Percentiles rank a stretch among this genome's conserved stretches.
These are phyloP conservation scores for Talaromyces thailandensis DNA, from an alignment of 495 filamentous ascomycete genomes.

Conservation along the genomic window DNA sequence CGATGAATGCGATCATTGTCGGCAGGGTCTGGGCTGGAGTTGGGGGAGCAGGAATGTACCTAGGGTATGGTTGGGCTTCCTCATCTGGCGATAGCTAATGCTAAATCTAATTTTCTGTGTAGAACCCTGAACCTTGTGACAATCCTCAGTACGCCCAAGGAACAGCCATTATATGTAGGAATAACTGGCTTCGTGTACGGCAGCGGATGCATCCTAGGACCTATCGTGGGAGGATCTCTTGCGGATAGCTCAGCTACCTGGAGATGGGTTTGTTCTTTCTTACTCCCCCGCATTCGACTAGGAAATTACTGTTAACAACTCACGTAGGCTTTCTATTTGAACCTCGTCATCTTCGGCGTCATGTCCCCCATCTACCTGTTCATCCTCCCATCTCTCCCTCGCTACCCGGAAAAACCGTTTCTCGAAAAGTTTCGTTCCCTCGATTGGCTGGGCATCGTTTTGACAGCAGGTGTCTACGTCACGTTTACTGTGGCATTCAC, in stretches of 20 bases:
- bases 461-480: conserved; percentile 16
- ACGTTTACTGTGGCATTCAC: conserved; percentile 18
- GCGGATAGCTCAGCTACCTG: conserved; percentile 23
- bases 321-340: conserved; percentile 33
- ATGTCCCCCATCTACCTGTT: conserved; percentile 47
- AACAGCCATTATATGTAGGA: conserved; percentile 36
- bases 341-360: conserved; percentile 43
- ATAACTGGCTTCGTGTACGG: conserved; percentile 32
- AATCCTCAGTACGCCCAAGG: conserved; percentile 27
- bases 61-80: conserved; percentile 34
- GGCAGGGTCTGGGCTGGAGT: conserved; percentile 31
- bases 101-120: conserved; percentile 37
- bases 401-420: conserved; percentile 21
- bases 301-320: background rate
- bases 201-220: conserved; percentile 33
- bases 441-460: conserved; percentile 18
- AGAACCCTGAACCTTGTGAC: conserved; percentile 35
- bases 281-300: background rate
- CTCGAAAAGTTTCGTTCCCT: conserved; percentile 24
- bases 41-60: conserved; percentile 44
- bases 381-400: conserved; percentile 40
- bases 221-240: conserved; percentile 34
- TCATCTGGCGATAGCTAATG: too few relatives aligned
- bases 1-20: conserved; percentile 40
- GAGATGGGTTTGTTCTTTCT: conserved; percentile 37